These are phyloP conservation scores for Torulaspora globosa DNA, from an alignment of 1,139 yeast species.

Conservation along the genomic window DNA sequence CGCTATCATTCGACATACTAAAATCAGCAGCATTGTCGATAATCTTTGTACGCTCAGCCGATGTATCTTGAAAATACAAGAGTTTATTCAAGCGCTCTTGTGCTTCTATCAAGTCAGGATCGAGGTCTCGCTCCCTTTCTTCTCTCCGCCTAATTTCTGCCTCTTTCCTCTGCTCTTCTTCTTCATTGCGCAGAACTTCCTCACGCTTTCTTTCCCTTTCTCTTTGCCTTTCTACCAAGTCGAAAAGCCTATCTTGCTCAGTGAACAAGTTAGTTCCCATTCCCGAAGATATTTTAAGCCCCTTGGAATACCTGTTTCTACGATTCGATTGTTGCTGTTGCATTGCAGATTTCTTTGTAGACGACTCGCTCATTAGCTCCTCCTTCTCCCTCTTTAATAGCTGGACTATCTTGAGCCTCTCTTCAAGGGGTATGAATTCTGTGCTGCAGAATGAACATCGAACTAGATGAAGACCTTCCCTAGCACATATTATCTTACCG, in stretches of 20 bases:
- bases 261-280: constrained; percentile 62
- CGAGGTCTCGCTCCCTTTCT: constrained; percentile 38
- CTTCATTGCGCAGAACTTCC: constrained; percentile 30
- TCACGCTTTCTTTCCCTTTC: constrained; percentile 28
- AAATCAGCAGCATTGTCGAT: constrained; percentile 93
- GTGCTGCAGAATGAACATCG: constrained; percentile 83
- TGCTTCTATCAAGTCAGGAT: constrained; percentile 58
- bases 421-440: constrained; percentile 58
- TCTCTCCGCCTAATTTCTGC: constrained; percentile 39
- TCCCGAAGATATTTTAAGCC: constrained; percentile 39
- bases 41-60: constrained; percentile 84
- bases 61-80: constrained; percentile 75
- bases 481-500: constrained; percentile 86
- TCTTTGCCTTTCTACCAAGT: constrained; percentile 44
- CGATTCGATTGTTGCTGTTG: constrained; percentile 13
- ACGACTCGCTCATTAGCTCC: constrained; percentile 32
- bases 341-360: constrained; percentile 10
- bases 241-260: constrained; percentile 62
- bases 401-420: constrained; percentile 54
- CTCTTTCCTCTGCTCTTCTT: constrained; percentile 42
- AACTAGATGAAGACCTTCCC: constrained; percentile 72
- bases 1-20: constrained; percentile 86
- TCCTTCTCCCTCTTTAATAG: constrained; percentile 50
- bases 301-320: constrained; percentile 23
- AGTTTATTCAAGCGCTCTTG: constrained; percentile 68